These are phyloP conservation scores for Microthlaspi erraticum DNA, from an alignment of 345 rosid genomes.

Conservation along the genomic window DNA sequence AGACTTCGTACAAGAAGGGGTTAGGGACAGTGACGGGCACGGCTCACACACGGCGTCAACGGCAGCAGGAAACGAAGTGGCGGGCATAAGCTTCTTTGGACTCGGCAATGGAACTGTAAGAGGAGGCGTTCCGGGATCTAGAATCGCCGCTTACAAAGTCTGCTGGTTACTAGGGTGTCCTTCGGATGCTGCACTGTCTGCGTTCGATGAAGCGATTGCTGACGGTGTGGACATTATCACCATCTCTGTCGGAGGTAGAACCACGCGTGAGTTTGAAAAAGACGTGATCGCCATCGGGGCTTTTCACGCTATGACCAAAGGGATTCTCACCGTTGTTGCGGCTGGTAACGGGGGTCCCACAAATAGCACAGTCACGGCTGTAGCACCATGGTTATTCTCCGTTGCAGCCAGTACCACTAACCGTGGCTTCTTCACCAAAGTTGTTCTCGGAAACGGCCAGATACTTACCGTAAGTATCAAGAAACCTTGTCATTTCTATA, in stretches of 20 bases:
- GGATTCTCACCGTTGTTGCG: slow-evolving; percentile 47
- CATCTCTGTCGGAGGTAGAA: slow-evolving; percentile 26
- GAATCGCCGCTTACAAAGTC: slow-evolving; percentile 53
- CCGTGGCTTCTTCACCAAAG: slow-evolving; percentile 45
- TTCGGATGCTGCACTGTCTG: slow-evolving; percentile 42
- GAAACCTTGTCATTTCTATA: slow-evolving; percentile 4
- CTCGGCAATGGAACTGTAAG: slow-evolving; percentile 52
- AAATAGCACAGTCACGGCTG: not conserved
- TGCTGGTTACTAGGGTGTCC: not conserved
- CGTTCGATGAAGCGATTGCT: slow-evolving; percentile 50
- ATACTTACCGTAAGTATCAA: slow-evolving; percentile 48
- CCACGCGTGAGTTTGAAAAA: accelerated
- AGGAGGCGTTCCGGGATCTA: slow-evolving; percentile 58
- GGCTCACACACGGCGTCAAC: slow-evolving; percentile 68
- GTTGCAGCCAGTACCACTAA: slow-evolving; percentile 58
- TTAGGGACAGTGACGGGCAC: slow-evolving; percentile 25
- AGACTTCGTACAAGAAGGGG: slow-evolving; percentile 35
- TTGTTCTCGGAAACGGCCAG: slow-evolving; percentile 51
- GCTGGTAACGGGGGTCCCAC: slow-evolving; percentile 52
- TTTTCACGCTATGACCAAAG: slow-evolving; percentile 56
- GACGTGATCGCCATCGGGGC: slow-evolving; percentile 53
- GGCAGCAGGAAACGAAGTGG: slow-evolving; percentile 55
- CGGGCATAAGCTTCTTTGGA: slow-evolving; percentile 47
- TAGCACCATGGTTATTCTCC: slow-evolving; percentile 54
- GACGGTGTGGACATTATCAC: slow-evolving; percentile 54